Evolutionary conservation across 1,284 basidiomycete species (phyloP), one percentile per base, ranked within the genome.

Genomic region (Moesziomyces antarcticus): DNA sequence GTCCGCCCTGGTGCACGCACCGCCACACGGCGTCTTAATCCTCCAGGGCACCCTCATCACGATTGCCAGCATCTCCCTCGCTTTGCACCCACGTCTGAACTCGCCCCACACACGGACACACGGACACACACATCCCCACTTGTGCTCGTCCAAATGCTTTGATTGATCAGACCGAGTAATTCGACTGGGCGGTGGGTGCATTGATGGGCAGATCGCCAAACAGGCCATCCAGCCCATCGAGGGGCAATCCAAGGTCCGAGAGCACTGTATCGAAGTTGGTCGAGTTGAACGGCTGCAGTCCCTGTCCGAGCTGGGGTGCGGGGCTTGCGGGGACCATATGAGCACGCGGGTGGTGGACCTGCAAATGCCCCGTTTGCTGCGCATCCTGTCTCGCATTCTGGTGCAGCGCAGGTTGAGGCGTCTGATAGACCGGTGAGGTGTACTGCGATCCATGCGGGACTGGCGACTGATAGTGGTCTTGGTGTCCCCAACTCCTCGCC

Each of bases 221-320:
- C 50, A 74, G 53, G 0, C 62, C 72, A 50, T 74, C 72, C 44
- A 74, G 25, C 1, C 72, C 72, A 27, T 74, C 66, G 35, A 70
- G 21, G 2, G 72, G 71, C 37, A 74, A 20, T 13, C 72, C 72
- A 0, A 74, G 43, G 22, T 74, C 72, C 22, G 50, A 55, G 5
- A 74, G 50, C 2, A 74, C 72, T 24, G 49, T 69, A n/a, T 74
- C 72, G 43, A 74, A 74, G 56, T 70, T 70, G n/a, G 66, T 74
- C 14, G 53, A 46, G 37, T 40, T 40, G 37, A 40, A 40, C 5
- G 37, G 37, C 37, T 16, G 37, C 16, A 40, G 6, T 11, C 16
- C 37, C 14, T 50, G 62, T 22, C 44, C 56, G 25, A 25, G 27
- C 27, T 46, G 43, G 14, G 30, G 30, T 11, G 30, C 30, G 50